Base-by-base conservation (phyloP, 257 asterid species). In the Galeopsis tetrahit region DNA sequence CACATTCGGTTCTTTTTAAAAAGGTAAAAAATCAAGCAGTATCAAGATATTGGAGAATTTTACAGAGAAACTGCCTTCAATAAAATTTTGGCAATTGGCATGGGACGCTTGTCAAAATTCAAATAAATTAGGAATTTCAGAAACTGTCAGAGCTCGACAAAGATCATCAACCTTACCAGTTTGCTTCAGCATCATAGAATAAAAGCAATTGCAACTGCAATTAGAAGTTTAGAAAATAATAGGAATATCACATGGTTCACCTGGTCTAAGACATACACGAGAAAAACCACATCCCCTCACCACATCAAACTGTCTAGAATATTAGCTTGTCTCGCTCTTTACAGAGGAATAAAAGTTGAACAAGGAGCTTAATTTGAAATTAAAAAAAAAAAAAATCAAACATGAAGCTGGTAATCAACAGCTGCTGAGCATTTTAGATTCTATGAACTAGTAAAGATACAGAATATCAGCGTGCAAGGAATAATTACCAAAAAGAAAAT, bases 21-120 rank as follows among this genome's bases (percentile, higher is more conserved):
- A 66, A 42, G 64, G 62, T 68, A 73, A 57, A 61, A 21, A 49
- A 32, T 64, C 73, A 68, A 63, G 70, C 35, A 60, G 72, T 4
- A 59, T 52, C 49, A 31, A 56, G 68, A 63, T 62, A 65, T 33
- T 58, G 51, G 43, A 44, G 34, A 46, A 68, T 7, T 31, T 28
- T 62, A 43, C 75, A 68, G 39, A 36, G 44, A 14, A 74, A 49
- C 63, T 11, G 40, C 35, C n/a, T 14, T 21, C 35, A 31, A 38
- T 11, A 7, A 39, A 73, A 28, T 53, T 49, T 32, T 68, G 14
- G 52, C 39, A 52, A 36, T 32, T 68, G 14, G 52, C 39, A 52
- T 35, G 40, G 49, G 13, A 39, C 38, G 57, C 63, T 46, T 32
- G 51, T 42, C 2, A 58, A 43, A 55, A 15, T 32, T 66, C 42